phyloP scores from a whole-genome alignment of 495 filamentous ascomycete species.

The Hypoxylon fragiforme region DNA sequence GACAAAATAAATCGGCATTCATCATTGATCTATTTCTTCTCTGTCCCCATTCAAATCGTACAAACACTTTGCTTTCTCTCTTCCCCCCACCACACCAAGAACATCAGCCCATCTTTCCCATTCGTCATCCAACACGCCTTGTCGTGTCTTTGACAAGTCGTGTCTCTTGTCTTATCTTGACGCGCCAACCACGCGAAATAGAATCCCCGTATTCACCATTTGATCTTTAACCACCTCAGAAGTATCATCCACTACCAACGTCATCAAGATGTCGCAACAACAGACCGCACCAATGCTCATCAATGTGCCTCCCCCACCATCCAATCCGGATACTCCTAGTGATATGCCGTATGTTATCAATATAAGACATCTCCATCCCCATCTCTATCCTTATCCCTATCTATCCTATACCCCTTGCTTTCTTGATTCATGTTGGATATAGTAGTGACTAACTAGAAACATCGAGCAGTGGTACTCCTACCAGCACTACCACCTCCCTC shows the following conservation, averaged over 20 bases:
- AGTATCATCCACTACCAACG: too few species aligned
- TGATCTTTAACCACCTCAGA: neutral
- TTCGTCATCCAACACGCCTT: constrained; percentile 1
- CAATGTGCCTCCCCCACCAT: constrained; percentile 81
- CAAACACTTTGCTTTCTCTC: neutral
- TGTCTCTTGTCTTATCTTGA: neutral
- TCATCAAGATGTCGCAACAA: constrained; percentile 43
- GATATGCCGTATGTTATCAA: constrained; percentile 88
- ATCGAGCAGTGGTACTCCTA: constrained; percentile 77
- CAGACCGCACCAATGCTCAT: constrained; percentile 67
- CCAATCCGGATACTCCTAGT: constrained; percentile 83
- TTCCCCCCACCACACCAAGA: neutral
- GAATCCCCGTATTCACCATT: neutral
- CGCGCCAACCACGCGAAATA: constrained; percentile 9
- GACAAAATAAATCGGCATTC: too few species aligned
- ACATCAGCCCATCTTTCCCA: constrained; percentile 14
- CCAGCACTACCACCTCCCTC: constrained; percentile 81
- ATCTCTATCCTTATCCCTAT: too few species aligned
- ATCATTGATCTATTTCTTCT: neutral
- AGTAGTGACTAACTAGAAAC: constrained; percentile 11
- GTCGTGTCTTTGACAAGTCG: neutral
- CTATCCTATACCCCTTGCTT: constrained; percentile 15
- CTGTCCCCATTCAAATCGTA: neutral
- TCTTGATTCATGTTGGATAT: constrained; percentile 3
- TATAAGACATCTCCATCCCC: too few species aligned